phyloP scores from a whole-genome alignment of 495 filamentous ascomycete genomes.

The Penicillium silybi region DNA sequence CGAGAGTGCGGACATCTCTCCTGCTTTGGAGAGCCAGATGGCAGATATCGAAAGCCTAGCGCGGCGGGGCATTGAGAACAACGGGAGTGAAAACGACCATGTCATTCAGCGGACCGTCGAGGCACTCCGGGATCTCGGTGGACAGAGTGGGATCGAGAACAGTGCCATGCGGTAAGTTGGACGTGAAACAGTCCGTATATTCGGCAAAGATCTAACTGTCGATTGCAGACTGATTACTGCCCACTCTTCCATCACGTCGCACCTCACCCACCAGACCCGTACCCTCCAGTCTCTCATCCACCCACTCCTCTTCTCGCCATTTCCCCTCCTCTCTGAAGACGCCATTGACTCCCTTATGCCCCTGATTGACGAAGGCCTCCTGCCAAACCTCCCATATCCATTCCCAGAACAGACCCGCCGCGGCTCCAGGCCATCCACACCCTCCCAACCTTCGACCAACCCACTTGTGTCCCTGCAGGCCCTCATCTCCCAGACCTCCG shows the following conservation, averaged over 20 bases:
- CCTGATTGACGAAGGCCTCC: constrained; percentile 54
- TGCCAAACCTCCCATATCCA: constrained; percentile 46
- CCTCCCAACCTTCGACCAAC: constrained; percentile 31
- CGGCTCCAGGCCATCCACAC: constrained; percentile 41
- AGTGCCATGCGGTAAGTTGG: constrained; percentile 66
- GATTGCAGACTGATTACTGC: constrained; percentile 73
- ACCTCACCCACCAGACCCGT: constrained; percentile 80
- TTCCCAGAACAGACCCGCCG: constrained; percentile 49
- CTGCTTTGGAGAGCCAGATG: constrained; percentile 68
- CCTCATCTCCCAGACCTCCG: constrained; percentile 58
- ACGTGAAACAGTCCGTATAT: background rate
- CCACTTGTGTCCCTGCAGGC: constrained; percentile 53
- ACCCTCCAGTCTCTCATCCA: constrained; percentile 76
- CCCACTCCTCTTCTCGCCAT: constrained; percentile 53
- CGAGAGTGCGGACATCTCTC: constrained; percentile 62
- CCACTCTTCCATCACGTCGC: constrained; percentile 77
- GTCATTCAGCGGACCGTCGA: constrained; percentile 70
- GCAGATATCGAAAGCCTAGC: constrained; percentile 73
- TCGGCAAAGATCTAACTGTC: constrained; percentile 2
- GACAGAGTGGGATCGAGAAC: constrained; percentile 77
- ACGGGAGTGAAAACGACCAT: constrained; percentile 62
- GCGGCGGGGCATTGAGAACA: constrained; percentile 66
- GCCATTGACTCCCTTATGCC: constrained; percentile 64
- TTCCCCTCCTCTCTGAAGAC: constrained; percentile 57
- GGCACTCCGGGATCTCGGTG: constrained; percentile 69